Evolutionary conservation across 1,284 basidiomycete species (phyloP).

Genomic region (Entoloma clypeatum): DNA sequence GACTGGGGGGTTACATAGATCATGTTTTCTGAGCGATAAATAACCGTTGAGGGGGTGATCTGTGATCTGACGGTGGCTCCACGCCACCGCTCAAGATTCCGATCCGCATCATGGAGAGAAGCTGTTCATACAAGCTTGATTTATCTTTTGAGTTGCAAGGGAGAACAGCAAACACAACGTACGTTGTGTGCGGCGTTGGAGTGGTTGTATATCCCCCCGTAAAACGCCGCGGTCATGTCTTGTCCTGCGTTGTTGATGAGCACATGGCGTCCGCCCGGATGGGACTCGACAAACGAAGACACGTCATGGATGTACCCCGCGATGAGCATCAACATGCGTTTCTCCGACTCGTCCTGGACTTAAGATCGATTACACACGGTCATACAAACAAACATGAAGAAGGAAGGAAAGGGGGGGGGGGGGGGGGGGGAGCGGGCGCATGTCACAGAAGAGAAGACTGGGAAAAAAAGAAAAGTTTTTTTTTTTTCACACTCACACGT

Average conservation of each 20-base stretch:
- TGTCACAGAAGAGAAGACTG: background rate
- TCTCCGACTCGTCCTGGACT: conserved; percentile 69
- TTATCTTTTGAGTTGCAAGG: background rate
- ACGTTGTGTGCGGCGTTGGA: conserved; percentile 84
- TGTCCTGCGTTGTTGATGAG: conserved; percentile 67
- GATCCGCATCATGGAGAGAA: conserved; percentile 81
- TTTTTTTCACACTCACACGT: conserved; percentile 48
- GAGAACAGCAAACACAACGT: conserved; percentile 28
- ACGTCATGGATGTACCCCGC: conserved; percentile 88
- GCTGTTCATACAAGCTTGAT: conserved; percentile 30
- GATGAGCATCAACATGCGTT: conserved; percentile 65
- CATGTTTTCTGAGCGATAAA: conserved; percentile 23
- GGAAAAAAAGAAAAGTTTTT: background rate
- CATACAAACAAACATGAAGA: background rate
- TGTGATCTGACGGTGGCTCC: conserved; percentile 38
- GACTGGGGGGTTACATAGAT: conserved; percentile 1
- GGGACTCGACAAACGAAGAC: conserved; percentile 69
- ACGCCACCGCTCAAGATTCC: conserved; percentile 74
- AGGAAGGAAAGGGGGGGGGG: too few relatives aligned
- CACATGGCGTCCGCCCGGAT: conserved; percentile 75
- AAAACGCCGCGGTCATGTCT: conserved; percentile 82
- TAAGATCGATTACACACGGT: conserved; percentile 4
- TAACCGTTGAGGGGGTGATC: conserved; percentile 25
- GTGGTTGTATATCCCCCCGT: conserved; percentile 81
- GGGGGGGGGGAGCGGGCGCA: too few relatives aligned